A percentile compares a stretch with the other conserved stretches of the same genome.
Conservation (phyloP, 345 rosid genomes). For the Cardiospermum halicacabum region DNA sequence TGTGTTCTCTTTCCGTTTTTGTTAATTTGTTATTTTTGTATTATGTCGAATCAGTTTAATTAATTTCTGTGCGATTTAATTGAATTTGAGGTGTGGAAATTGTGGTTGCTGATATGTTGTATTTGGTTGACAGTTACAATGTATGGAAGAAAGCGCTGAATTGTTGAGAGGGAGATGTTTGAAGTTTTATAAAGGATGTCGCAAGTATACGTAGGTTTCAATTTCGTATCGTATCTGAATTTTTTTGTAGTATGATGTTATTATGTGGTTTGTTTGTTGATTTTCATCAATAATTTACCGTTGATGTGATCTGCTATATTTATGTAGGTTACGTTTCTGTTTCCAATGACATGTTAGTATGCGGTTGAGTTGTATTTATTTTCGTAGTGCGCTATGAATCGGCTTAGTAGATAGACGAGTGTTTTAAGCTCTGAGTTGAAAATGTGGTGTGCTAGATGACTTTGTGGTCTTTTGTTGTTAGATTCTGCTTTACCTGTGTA, state of each 20-base stretch:
- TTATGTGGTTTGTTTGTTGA: background rate
- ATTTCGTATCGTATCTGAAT: background rate
- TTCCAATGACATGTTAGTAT: no score
- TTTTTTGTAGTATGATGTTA: background rate
- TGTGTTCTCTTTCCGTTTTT: background rate
- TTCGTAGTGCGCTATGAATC: background rate
- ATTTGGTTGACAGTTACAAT: constrained; percentile 46
- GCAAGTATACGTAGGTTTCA: constrained; percentile 52
- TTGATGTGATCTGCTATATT: background rate
- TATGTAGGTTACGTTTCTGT: background rate
- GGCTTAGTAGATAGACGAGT: background rate
- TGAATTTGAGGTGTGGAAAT: no score
- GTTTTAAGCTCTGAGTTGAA: background rate
- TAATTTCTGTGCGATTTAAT: no score
- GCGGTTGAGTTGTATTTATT: background rate
- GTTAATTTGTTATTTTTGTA: background rate
- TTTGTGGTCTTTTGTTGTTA: background rate
- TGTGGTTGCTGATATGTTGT: constrained; percentile 7
- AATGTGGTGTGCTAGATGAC: background rate
- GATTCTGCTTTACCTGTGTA: background rate
- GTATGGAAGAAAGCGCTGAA: constrained; percentile 63
- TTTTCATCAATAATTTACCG: constrained; percentile 9
- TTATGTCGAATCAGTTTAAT: background rate
- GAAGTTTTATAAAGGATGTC: constrained; percentile 60
- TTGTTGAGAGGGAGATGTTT: constrained; percentile 46